phyloP scores from a whole-genome alignment of 2,329 filamentous ascomycete species.

The Aureobasidium sp. region DNA sequence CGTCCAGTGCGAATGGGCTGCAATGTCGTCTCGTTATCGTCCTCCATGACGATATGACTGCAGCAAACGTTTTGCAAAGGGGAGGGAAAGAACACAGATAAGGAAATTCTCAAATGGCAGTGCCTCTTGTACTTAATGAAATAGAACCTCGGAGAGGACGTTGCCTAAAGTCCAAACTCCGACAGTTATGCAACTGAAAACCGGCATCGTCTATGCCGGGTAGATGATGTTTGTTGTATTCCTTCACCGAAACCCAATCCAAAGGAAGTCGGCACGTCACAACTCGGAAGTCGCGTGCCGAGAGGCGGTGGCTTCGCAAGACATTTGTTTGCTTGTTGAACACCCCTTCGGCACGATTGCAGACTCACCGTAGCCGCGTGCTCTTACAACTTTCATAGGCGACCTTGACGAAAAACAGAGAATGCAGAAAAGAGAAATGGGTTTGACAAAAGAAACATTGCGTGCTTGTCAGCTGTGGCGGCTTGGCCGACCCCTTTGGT shows the following conservation, averaged over 20 bases:
- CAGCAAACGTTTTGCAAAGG: background rate
- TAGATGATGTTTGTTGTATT: slow-evolving; percentile 3
- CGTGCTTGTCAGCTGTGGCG: background rate
- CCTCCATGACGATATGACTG: slow-evolving; percentile 9
- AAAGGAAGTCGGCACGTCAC: slow-evolving; percentile 7
- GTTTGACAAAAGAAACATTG: background rate
- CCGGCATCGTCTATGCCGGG: background rate
- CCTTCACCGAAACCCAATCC: background rate
- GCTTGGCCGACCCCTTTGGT: background rate
- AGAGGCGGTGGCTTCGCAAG: slow-evolving; percentile 26
- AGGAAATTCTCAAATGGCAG: background rate
- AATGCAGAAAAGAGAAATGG: background rate
- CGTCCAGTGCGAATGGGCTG: slow-evolving; percentile 14
- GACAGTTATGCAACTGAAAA: background rate
- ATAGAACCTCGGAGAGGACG: background rate
- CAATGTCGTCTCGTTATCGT: background rate
- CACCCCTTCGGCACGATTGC: background rate
- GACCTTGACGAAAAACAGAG: background rate
- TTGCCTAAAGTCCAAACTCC: background rate
- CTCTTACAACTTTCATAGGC: background rate
- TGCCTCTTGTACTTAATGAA: slow-evolving; percentile 3
- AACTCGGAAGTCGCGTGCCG: slow-evolving; percentile 13
- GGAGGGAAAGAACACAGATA: background rate
- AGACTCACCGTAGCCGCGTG: background rate
- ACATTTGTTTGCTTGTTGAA: slow-evolving; percentile 1